Evolutionary conservation across 345 rosid species (phyloP).

Genomic region (Odontarrhena argentea): DNA sequence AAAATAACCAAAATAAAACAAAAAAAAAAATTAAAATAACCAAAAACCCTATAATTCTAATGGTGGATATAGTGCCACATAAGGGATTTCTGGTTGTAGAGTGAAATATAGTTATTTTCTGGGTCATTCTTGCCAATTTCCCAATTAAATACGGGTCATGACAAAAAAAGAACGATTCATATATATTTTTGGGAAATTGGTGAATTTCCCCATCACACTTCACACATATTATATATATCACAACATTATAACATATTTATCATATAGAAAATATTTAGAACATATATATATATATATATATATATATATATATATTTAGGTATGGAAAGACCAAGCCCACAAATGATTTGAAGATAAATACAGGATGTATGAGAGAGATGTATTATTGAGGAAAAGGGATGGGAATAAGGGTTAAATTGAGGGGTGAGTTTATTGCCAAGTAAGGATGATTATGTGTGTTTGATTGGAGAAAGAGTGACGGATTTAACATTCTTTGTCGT

Average conservation of each 20-base stretch:
- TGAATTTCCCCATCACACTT: too few relatives aligned
- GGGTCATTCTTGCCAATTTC: too few relatives aligned
- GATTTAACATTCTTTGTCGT: constrained; percentile 48
- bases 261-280: constrained; percentile 4
- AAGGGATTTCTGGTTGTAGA: too few relatives aligned
- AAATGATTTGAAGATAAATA: constrained; percentile 35
- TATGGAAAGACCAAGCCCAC: constrained; percentile 28
- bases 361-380: constrained; percentile 21
- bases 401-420: constrained; percentile 39
- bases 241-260: constrained; percentile 12
- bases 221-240: not conserved
- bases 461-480: constrained; percentile 63
- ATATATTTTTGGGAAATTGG: too few relatives aligned
- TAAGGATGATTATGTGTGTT: constrained; percentile 36
- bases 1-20: too few relatives aligned
- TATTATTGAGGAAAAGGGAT: constrained; percentile 21
- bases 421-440: constrained; percentile 45
- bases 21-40: too few relatives aligned
- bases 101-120: too few relatives aligned
- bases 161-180: too few relatives aligned
- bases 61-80: too few relatives aligned
- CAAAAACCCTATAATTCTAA: too few relatives aligned
- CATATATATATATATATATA: not conserved
- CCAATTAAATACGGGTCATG: too few relatives aligned
- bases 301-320: not conserved